phyloP scores from a whole-genome alignment of 257 asterid genomes.

The Orobanche coerulescens region DNA sequence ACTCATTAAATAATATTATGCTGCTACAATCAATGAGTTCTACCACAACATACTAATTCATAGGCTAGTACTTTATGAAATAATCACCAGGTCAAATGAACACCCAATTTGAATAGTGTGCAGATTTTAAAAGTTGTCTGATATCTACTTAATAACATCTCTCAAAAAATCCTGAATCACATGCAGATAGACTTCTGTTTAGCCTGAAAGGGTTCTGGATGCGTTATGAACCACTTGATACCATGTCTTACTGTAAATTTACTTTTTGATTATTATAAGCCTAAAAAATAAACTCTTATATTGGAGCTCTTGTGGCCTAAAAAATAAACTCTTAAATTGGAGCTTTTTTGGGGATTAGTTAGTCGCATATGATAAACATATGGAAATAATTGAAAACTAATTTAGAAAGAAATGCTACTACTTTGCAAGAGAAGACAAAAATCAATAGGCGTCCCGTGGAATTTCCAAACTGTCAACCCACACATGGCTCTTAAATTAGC shows the following conservation, averaged over 20 bases:
- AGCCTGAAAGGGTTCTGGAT: background rate
- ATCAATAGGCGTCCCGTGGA: constrained; percentile 10
- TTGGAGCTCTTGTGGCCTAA: background rate
- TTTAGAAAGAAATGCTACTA: constrained; percentile 10
- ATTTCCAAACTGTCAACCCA: constrained; percentile 15
- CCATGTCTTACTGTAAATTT: background rate
- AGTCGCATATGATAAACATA: constrained; percentile 14
- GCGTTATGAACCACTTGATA: background rate
- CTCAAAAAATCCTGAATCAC: background rate
- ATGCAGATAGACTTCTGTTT: background rate
- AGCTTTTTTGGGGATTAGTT: background rate
- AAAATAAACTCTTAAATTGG: background rate
- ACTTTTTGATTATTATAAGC: background rate
- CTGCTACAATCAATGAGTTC: background rate
- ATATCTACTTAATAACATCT: constrained; percentile 6
- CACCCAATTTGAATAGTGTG: background rate
- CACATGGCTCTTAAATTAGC: background rate
- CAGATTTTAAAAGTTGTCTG: background rate
- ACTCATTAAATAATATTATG: background rate
- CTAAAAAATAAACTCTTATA: background rate
- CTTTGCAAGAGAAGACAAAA: constrained; percentile 5
- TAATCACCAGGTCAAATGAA: background rate
- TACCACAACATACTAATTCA: background rate
- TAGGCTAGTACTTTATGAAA: background rate
- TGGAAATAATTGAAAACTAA: background rate